Percentiles rank a stretch among this genome's conserved stretches.
Conservation (phyloP, 495 filamentous ascomycete species). For the Parachaetomium inaequale region DNA sequence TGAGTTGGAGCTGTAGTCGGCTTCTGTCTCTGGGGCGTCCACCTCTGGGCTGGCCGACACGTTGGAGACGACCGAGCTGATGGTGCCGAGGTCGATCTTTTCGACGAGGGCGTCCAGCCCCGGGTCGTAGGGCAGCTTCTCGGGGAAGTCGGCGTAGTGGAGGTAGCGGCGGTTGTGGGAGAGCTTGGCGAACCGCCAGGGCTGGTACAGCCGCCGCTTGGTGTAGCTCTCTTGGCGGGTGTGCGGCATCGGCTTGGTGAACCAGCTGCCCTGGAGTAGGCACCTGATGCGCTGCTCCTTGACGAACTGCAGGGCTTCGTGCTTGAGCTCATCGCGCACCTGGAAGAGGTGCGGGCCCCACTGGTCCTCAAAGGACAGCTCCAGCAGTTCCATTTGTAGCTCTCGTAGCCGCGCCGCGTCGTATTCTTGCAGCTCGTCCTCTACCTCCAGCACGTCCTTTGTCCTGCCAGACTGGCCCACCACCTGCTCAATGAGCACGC, state of each 20-base stretch:
- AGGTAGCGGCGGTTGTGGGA: constrained; percentile 89
- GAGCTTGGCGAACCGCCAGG: constrained; percentile 80
- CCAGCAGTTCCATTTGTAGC: constrained; percentile 92
- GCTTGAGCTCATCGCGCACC: constrained; percentile 87
- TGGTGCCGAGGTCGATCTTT: constrained; percentile 83
- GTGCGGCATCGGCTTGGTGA: constrained; percentile 56
- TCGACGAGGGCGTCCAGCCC: constrained; percentile 69
- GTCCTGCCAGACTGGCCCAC: constrained; percentile 78
- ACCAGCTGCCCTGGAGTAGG: constrained; percentile 86
- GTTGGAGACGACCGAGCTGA: constrained; percentile 92
- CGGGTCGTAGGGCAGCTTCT: constrained; percentile 60
- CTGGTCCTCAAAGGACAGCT: constrained; percentile 85
- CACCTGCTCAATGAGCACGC: constrained; percentile 88
- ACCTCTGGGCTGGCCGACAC: constrained; percentile 58
- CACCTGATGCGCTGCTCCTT: constrained; percentile 96
- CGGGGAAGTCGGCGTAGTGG: constrained; percentile 85
- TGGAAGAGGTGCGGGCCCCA: constrained; percentile 89
- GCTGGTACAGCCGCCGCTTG: constrained; percentile 39
- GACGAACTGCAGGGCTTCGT: constrained; percentile 91
- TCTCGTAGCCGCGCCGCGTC: constrained; percentile 72
- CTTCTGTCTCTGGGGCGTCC: constrained; percentile 40
- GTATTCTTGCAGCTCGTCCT: constrained; percentile 82
- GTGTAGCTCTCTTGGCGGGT: constrained; percentile 32
- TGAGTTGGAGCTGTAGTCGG: constrained; percentile 16
- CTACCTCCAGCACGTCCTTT: constrained; percentile 83